phyloP scores from a whole-genome alignment of 192 early-diverging fungal species.

The Backusella australiensis region DNA sequence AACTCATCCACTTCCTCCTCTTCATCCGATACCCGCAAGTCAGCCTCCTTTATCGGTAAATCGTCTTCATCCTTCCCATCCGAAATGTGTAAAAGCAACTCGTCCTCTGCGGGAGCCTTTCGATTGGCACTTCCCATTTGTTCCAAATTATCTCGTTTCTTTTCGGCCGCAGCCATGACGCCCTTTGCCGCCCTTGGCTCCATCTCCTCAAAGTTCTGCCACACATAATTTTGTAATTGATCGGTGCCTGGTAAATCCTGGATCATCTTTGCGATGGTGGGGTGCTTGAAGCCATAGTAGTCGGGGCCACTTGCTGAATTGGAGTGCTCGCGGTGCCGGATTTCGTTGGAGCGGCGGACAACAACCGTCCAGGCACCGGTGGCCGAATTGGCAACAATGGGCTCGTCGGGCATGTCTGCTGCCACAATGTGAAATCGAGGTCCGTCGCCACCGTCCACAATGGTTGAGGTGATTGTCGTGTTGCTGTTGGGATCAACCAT shows the following conservation, averaged over 20 bases:
- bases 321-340: constrained; percentile 74
- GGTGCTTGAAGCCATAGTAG: constrained; percentile 88
- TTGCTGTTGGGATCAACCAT: constrained; percentile 60
- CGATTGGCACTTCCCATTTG: constrained; percentile 35
- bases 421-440: constrained; percentile 78
- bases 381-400: constrained; percentile 72
- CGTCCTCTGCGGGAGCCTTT: background rate
- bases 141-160: constrained; percentile 37
- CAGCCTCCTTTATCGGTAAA: background rate
- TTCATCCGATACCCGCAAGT: background rate
- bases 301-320: constrained; percentile 88
- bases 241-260: constrained; percentile 81
- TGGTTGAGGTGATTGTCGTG: constrained; percentile 60
- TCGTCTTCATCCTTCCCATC: background rate
- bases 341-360: constrained; percentile 73
- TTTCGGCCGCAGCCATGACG: constrained; percentile 41
- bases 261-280: constrained; percentile 82
- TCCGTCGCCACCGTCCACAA: constrained; percentile 73
- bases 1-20: constrained; percentile 8
- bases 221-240: constrained; percentile 69
- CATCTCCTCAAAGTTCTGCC: constrained; percentile 68
- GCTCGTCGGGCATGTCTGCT: constrained; percentile 72
- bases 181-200: constrained; percentile 52
- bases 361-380: constrained; percentile 91
- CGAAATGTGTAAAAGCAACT: background rate